phyloP scores from a whole-genome alignment of 2,329 filamentous ascomycete genomes.

The Diaporthe eres region DNA sequence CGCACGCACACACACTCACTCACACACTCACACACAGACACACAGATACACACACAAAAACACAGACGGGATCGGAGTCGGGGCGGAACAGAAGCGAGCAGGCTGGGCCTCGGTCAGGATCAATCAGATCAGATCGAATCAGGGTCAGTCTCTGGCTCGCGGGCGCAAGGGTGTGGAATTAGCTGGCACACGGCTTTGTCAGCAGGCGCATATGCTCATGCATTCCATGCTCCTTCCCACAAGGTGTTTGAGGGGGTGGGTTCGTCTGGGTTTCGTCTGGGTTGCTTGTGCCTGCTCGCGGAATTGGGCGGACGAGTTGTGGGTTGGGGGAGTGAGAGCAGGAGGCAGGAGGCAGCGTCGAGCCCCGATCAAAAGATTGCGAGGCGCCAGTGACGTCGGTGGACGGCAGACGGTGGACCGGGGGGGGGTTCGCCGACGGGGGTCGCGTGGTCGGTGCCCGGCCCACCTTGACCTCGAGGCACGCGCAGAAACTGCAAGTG shows the following conservation, averaged over 20 bases:
- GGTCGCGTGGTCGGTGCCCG: background rate
- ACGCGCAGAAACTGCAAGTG: background rate
- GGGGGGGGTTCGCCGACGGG: background rate
- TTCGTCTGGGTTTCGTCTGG: background rate
- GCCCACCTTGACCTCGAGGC: background rate
- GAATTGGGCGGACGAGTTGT: constrained; percentile 1
- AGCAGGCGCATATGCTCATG: constrained; percentile 21
- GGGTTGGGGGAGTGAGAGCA: constrained; percentile 4
- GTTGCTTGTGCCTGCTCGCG: background rate
- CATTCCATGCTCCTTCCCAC: background rate
- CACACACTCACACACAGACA: too few species aligned
- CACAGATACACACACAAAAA: background rate
- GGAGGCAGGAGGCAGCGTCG: background rate
- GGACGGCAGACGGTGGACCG: background rate
- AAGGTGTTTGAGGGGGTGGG: background rate
- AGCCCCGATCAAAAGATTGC: constrained; percentile 11
- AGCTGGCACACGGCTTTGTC: constrained; percentile 18
- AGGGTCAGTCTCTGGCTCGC: background rate
- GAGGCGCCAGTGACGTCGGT: constrained; percentile 26
- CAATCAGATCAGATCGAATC: too few species aligned
- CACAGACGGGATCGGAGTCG: background rate
- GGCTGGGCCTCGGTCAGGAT: background rate
- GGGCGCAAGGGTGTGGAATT: background rate
- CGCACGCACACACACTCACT: too few species aligned
- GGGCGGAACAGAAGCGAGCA: background rate